Evolutionary conservation across 1,284 basidiomycete species (phyloP).

Genomic region (Boletus hoseneyae): DNA sequence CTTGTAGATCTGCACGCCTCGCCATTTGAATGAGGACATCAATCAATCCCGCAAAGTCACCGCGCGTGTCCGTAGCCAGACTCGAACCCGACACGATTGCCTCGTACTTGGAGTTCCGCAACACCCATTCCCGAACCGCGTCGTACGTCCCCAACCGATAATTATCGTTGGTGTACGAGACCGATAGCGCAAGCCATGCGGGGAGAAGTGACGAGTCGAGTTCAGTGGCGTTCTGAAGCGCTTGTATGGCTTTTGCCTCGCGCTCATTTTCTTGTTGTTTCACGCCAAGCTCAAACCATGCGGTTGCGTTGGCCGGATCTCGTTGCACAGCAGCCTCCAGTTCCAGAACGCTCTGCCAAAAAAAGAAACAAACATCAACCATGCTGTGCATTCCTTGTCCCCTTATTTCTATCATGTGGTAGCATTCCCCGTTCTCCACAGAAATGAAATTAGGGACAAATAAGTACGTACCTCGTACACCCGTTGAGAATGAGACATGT

Average conservation of each 20-base stretch:
- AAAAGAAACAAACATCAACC: slow-evolving; percentile 14
- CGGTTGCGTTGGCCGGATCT: slow-evolving; percentile 65
- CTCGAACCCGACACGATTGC: slow-evolving; percentile 43
- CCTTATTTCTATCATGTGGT: slow-evolving; percentile 3
- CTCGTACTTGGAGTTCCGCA: slow-evolving; percentile 21
- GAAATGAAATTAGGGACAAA: slow-evolving; percentile 13
- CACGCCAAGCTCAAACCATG: slow-evolving; percentile 92
- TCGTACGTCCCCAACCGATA: slow-evolving; percentile 71
- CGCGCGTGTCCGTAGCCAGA: slow-evolving; percentile 33
- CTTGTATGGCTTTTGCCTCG: slow-evolving; percentile 87
- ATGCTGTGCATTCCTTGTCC: slow-evolving; percentile 6
- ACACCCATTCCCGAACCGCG: slow-evolving; percentile 83
- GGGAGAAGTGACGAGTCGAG: slow-evolving; percentile 76
- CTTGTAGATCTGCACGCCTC: slow-evolving; percentile 39
- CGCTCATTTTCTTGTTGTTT: slow-evolving; percentile 99
- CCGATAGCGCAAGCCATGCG: slow-evolving; percentile 88
- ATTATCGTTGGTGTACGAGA: slow-evolving; percentile 92
- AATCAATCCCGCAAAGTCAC: slow-evolving; percentile 50
- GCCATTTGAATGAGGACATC: slow-evolving; percentile 70
- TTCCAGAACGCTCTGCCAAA: slow-evolving; percentile 74
- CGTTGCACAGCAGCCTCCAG: slow-evolving; percentile 88
- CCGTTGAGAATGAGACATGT: slow-evolving; percentile 41
- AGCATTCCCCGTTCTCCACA: slow-evolving; percentile 5
- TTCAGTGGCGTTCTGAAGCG: slow-evolving; percentile 78
- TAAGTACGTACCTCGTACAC: slow-evolving; percentile 57